Conservation (phyloP, 2,329 filamentous ascomycete genomes). For the Gliomastix tumulicola region DNA sequence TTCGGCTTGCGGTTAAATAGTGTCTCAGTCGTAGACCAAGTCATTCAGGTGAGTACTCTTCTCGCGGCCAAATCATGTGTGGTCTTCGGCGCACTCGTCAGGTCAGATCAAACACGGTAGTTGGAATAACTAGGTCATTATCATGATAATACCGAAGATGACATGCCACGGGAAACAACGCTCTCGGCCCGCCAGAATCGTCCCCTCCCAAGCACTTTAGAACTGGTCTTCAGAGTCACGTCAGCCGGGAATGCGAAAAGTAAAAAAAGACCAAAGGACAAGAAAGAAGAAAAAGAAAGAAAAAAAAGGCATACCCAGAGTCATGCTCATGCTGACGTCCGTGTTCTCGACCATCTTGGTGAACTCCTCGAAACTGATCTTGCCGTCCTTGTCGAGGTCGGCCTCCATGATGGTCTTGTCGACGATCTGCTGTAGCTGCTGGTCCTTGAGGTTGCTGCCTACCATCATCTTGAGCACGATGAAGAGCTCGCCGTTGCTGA, state of each 20-base stretch:
- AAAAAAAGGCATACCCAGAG: slow-evolving; percentile 47
- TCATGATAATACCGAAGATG: neutral
- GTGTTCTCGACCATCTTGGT: slow-evolving; percentile 98
- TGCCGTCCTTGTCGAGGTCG: slow-evolving; percentile 89
- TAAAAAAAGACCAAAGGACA: neutral
- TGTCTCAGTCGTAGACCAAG: too few relatives aligned
- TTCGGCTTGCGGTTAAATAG: too few relatives aligned
- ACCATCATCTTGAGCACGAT: slow-evolving; percentile 99
- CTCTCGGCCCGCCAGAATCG: neutral
- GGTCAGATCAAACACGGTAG: too few relatives aligned
- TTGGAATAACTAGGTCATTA: neutral
- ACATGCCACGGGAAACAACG: neutral
- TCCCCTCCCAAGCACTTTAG: neutral
- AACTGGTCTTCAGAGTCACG: neutral
- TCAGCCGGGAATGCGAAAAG: too few relatives aligned
- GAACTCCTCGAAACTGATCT: slow-evolving; percentile 99
- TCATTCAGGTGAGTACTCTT: too few relatives aligned
- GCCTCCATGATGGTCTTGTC: slow-evolving; percentile 99
- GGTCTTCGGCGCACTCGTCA: too few relatives aligned
- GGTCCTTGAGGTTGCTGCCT: slow-evolving; percentile 96
- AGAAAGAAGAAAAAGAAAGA: slow-evolving; percentile 1
- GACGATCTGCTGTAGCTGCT: slow-evolving; percentile 98
- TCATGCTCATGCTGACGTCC: slow-evolving; percentile 69
- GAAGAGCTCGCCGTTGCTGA: slow-evolving; percentile 97
- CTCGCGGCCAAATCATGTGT: too few relatives aligned